phyloP scores from a whole-genome alignment of 345 rosid genomes.

The Zanthoxylum bungeanum region DNA sequence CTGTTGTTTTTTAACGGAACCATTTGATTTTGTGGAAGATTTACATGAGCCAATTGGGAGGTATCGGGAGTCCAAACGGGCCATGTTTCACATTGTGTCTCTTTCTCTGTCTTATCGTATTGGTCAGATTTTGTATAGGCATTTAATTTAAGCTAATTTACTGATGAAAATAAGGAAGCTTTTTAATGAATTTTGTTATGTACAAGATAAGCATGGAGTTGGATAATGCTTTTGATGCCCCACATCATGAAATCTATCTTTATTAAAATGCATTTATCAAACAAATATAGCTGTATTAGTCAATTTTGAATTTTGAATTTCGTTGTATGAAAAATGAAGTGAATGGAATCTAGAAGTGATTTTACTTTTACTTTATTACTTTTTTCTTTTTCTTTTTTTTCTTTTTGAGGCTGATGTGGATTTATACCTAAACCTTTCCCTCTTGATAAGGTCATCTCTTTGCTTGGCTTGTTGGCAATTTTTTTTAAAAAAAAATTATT shows the following conservation, averaged over 20 bases:
- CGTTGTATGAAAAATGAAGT: background rate
- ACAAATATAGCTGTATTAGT: background rate
- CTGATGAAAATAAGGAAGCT: background rate
- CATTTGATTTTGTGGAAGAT: background rate
- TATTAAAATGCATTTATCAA: background rate
- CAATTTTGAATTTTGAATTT: too few relatives aligned
- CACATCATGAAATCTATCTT: background rate
- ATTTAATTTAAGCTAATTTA: background rate
- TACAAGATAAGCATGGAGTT: background rate
- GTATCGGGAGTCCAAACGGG: background rate
- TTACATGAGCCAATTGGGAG: background rate
- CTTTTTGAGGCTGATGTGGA: background rate
- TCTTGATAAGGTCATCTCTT: background rate
- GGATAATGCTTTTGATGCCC: background rate
- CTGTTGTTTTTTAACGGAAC: background rate
- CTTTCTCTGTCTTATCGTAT: background rate
- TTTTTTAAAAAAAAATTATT: background rate
- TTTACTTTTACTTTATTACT: too few relatives aligned
- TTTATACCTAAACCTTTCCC: background rate
- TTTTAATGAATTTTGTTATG: background rate
- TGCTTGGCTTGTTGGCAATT: conserved; percentile 1
- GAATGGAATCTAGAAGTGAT: background rate
- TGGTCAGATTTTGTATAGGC: background rate
- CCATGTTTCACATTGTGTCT: background rate
- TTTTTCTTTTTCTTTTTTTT: background rate